Conservation (phyloP, 306 rosid genomes). For the Amphicarpaea edgeworthii region DNA sequence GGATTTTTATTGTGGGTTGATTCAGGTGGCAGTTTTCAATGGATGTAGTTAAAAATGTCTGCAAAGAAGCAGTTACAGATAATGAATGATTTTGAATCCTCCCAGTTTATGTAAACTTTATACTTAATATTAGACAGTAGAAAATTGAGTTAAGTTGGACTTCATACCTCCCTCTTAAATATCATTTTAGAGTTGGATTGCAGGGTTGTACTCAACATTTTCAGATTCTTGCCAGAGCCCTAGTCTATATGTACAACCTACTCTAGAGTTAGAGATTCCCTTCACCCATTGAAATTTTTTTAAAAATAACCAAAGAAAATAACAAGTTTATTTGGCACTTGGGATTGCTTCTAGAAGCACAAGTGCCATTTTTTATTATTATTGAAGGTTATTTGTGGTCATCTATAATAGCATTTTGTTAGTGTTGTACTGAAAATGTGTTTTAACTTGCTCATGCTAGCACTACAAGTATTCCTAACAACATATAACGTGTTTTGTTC, state of each 20-base stretch:
- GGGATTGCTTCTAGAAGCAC: background rate
- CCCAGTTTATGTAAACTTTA: conserved; percentile 31
- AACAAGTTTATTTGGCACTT: background rate
- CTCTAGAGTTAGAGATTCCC: background rate
- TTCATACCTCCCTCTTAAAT: background rate
- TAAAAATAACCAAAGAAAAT: background rate
- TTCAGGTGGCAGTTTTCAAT: conserved; percentile 4
- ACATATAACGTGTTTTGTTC: background rate
- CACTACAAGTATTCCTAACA: background rate
- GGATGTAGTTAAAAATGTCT: conserved; percentile 10
- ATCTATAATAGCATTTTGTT: too few species aligned
- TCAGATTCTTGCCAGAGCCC: conserved; percentile 9
- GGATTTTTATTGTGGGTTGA: conserved; percentile 33
- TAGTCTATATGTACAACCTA: background rate
- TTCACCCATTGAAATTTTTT: background rate
- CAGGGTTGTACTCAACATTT: conserved; percentile 17
- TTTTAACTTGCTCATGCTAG: background rate
- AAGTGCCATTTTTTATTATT: background rate
- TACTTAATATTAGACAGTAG: conserved; percentile 13
- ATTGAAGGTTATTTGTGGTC: background rate
- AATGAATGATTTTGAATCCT: conserved; percentile 28
- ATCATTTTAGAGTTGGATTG: conserved; percentile 23
- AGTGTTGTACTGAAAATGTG: too few species aligned
- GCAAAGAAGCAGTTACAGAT: conserved; percentile 11
- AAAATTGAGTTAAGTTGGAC: conserved; percentile 20